Evolutionary conservation across 345 rosid species (phyloP), one percentile per base, ranked within the genome.

Genomic region (Psidium friedrichsthalianum): DNA sequence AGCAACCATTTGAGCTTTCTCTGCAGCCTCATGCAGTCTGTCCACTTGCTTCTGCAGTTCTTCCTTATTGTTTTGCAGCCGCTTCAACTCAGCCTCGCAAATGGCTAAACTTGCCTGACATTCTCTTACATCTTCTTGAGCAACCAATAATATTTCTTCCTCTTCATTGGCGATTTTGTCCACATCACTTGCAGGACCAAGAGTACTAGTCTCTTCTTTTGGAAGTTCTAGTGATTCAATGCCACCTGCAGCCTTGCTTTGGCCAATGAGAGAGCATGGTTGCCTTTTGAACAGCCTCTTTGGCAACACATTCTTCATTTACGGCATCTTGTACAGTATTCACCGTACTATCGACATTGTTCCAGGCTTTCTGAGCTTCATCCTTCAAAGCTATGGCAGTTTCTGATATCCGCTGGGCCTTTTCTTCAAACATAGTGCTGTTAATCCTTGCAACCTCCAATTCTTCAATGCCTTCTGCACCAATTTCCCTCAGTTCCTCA

Each of bases 401-500:
- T 91, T 97, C 98, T 13, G 99, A 94, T 85, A 95, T 92, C 74
- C 90, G 86, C 87, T 94, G 98, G 83, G 98, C 98, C 91, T 93
- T 95, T 83, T 95, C 98, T 92, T 97, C 98, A 83, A 95, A 97
- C 89, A 93, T 86, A 61, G 92, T 88, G 84, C 98, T 95, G 84
- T 95, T 97, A 85, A 93, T 89, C 84, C 90, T 87, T 44, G 97
- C 98, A 92, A 91, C 95, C 86, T 93, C 98, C 90, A 97, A 83
- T 57, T 95, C 99, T 87, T 92, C 84, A 56, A 76, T 25, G 97
- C 94, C 89, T 89, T 94, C 83, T 88, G 92, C 84, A 95, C 87
- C 88, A 89, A 76, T 53, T 53, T 93, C 97, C 89, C 86, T 92
- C 87, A 94, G 88, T 83, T 94, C 96, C 56, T 91, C 98, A 88